These are phyloP conservation scores for Talaromyces sp. DNA, from an alignment of 2,329 filamentous ascomycete genomes.

Conservation along the genomic window DNA sequence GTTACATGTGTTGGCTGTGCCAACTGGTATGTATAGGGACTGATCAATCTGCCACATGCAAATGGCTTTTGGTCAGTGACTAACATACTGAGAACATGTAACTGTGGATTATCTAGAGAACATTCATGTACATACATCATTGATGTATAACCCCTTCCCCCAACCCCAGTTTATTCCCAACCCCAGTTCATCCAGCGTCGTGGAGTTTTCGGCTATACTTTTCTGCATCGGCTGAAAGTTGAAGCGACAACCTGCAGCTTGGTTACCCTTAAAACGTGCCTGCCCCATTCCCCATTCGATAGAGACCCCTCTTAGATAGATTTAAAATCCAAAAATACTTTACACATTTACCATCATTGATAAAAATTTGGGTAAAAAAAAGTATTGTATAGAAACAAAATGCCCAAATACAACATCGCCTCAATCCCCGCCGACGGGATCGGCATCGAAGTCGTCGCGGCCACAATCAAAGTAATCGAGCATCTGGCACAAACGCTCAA, in stretches of 20 bases:
- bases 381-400: neutral
- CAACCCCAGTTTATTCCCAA: neutral
- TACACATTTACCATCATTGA: neutral
- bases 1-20: no score
- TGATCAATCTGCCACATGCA: no score
- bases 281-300: neutral
- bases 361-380: neutral
- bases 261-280: neutral
- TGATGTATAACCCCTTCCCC: neutral
- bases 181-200: neutral
- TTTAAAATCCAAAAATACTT: neutral
- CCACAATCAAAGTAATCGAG: conserved; percentile 46
- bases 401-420: conserved; percentile 47
- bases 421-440: conserved; percentile 62
- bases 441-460: conserved; percentile 58
- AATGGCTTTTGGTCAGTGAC: no score
- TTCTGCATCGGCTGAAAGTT: neutral
- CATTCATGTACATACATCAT: neutral
- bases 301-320: neutral
- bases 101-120: neutral
- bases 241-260: neutral
- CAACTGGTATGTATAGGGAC: no score
- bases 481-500: conserved; percentile 40
- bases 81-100: no score
- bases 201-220: neutral